A percentile compares a stretch with the other conserved stretches of the same genome.
These are phyloP conservation scores for Talaromyces sp. DNA, from an alignment of 2,329 filamentous ascomycete species.

Conservation along the genomic window DNA sequence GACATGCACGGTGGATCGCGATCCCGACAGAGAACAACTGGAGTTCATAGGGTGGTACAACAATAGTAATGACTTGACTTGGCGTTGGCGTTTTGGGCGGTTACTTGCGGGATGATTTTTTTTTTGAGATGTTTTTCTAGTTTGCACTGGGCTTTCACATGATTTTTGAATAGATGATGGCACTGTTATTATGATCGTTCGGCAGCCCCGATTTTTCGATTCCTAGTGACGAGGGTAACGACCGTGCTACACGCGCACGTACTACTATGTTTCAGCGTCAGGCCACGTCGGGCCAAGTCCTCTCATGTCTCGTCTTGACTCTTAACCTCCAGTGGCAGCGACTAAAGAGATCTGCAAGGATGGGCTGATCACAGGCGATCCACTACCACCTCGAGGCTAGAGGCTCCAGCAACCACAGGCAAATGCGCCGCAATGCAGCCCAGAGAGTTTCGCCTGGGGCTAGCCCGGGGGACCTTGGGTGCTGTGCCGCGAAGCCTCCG, in stretches of 20 bases:
- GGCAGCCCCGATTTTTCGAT: neutral
- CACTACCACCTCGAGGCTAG: neutral
- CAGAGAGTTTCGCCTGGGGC: neutral
- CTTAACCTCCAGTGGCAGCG: neutral
- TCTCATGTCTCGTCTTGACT: neutral
- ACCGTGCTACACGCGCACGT: neutral
- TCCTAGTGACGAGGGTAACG: neutral
- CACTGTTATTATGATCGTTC: neutral
- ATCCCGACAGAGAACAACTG: neutral
- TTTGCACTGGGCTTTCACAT: neutral
- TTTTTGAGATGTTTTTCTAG: neutral
- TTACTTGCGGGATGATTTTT: neutral
- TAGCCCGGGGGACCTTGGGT: neutral
- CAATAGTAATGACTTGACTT: neutral
- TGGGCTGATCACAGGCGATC: neutral
- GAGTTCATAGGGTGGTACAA: neutral
- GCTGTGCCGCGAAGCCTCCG: neutral
- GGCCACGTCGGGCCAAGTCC: neutral
- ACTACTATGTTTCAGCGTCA: neutral
- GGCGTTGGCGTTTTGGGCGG: neutral
- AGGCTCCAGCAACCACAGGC: neutral
- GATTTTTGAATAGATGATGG: neutral
- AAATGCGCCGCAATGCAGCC: neutral
- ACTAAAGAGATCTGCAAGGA: neutral
- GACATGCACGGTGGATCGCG: neutral